Evolutionary conservation across 768 basidiomycete genomes (phyloP), one percentile per base, ranked within the genome.

Genomic region (Boletus coccyginus): DNA sequence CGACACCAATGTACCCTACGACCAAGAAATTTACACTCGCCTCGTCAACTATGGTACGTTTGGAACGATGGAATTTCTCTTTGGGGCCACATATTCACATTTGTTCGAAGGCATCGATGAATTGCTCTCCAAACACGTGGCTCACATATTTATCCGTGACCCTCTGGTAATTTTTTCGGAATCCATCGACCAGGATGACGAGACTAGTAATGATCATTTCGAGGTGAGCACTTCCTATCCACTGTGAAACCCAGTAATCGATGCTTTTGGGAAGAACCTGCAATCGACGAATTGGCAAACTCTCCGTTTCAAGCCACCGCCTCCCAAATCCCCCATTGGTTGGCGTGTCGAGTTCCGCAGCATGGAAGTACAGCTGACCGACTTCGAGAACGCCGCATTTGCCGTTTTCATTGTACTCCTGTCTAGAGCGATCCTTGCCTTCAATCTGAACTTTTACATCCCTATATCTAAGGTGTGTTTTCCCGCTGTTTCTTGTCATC

Each of bases 211-310:
- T 57, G 97, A 98, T 69, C 97, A 99, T 70, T 98, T 98, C 60
- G 97, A 99, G 81, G 93, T 92, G 61, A n/a, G 57, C 19, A 36
- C 32, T 40, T 5, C 33, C 29, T 32, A n/a, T 57, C 40, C 29
- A 48, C 5, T 39, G 11, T 42, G 19, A 41, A 13, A 19, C 13
- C 29, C 8, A 3, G 35, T 57, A 40, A 21, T 60, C 51, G 50
- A 57, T 31, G 29, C 29, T 10, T 4, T 42, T 40, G 48, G 7
- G 2, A 70, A 96, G 90, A 98, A 98, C 66, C 88, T 99, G 27
- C 97, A 99, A 82, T 98, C 97, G 3, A 99, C 97, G 5, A 99
- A 99, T 67, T 99, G 97, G 97, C 97, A 99, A 75, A 98, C 97
- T 0, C 78, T 99, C 33, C 85, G 97, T 46, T 99, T 99, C 82